A percentile compares a stretch with the other conserved stretches of the same genome.
Evolutionary conservation across 1,139 yeast genomes (phyloP).

Genomic region (Torulaspora pretoriensis): DNA sequence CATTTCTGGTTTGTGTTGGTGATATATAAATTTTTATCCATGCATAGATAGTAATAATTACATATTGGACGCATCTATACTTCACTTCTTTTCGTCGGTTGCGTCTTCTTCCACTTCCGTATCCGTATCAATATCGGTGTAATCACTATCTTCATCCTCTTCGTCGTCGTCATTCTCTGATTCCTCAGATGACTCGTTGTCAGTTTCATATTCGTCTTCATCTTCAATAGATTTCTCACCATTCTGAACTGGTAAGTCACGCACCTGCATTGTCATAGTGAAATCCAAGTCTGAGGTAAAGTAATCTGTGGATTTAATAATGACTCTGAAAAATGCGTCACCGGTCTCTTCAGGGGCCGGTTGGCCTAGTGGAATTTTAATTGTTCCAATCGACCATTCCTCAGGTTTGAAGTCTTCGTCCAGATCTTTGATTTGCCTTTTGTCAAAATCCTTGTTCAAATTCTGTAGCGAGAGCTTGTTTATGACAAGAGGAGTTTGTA

Average conservation of each 20-base stretch:
- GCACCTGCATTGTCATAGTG: slow-evolving; percentile 59
- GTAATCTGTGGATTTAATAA: slow-evolving; percentile 61
- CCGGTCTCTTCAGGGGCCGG: slow-evolving; percentile 72
- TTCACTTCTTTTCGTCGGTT: slow-evolving; percentile 15
- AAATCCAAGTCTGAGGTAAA: slow-evolving; percentile 70
- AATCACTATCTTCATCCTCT: slow-evolving; percentile 45
- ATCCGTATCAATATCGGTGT: slow-evolving; percentile 44
- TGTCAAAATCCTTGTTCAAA: slow-evolving; percentile 29
- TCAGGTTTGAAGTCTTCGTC: slow-evolving; percentile 38
- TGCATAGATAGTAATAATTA: slow-evolving; percentile 12
- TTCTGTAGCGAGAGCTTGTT: slow-evolving; percentile 38
- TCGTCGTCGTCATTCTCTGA: slow-evolving; percentile 54
- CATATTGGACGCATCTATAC: slow-evolving; percentile 1
- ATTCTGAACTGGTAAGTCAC: slow-evolving; percentile 43
- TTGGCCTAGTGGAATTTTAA: slow-evolving; percentile 64
- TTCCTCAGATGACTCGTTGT: slow-evolving; percentile 41
- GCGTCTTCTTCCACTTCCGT: slow-evolving; percentile 40
- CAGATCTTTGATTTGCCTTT: slow-evolving; percentile 29
- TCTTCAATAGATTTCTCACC: slow-evolving; percentile 17
- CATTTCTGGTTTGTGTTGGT: neutral
- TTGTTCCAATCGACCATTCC: slow-evolving; percentile 58
- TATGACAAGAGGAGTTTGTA: slow-evolving; percentile 61
- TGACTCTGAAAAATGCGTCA: slow-evolving; percentile 56
- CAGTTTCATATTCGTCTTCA: slow-evolving; percentile 33
- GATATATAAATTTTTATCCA: slow-evolving; percentile 6